phyloP scores from a whole-genome alignment of 192 early-diverging fungal species.

The Diversispora epigaea region DNA sequence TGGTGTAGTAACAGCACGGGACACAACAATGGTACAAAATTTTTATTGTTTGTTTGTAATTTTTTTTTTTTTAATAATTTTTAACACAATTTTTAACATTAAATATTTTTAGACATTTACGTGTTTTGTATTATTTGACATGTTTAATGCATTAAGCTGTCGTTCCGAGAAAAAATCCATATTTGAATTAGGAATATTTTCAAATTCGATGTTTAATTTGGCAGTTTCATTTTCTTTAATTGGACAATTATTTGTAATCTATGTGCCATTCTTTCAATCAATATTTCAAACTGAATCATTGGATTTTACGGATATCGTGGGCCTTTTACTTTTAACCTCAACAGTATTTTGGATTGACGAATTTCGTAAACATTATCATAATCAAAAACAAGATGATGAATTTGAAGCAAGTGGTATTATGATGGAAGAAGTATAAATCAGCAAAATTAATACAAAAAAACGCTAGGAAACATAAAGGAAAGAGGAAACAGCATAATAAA shows the following conservation, averaged over 20 bases:
- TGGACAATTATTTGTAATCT: constrained; percentile 87
- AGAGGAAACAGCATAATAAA: too few relatives aligned
- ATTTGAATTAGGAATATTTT: constrained; percentile 76
- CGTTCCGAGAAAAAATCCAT: constrained; percentile 83
- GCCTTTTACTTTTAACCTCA: constrained; percentile 68
- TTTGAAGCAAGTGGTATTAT: neutral
- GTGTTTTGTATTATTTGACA: constrained; percentile 93
- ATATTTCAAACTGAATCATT: constrained; percentile 94
- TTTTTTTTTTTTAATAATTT: neutral
- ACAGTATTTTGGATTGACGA: constrained; percentile 87
- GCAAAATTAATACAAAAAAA: too few relatives aligned
- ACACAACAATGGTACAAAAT: constrained; percentile 82
- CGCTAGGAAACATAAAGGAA: too few relatives aligned
- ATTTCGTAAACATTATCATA: constrained; percentile 59
- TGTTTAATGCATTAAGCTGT: constrained; percentile 93
- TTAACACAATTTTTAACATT: constrained; percentile 1
- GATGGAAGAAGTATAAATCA: neutral
- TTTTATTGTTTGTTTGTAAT: neutral
- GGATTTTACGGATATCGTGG: constrained; percentile 67
- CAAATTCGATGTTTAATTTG: constrained; percentile 88
- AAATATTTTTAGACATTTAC: constrained; percentile 79
- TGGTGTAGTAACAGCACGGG: constrained; percentile 65
- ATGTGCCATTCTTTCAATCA: constrained; percentile 83
- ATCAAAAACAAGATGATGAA: neutral
- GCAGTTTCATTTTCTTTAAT: constrained; percentile 77